Percentiles rank a stretch among this genome's conserved stretches.
phyloP scores from a whole-genome alignment of 805 yeast species.

The Isabelozyma gotoi region DNA sequence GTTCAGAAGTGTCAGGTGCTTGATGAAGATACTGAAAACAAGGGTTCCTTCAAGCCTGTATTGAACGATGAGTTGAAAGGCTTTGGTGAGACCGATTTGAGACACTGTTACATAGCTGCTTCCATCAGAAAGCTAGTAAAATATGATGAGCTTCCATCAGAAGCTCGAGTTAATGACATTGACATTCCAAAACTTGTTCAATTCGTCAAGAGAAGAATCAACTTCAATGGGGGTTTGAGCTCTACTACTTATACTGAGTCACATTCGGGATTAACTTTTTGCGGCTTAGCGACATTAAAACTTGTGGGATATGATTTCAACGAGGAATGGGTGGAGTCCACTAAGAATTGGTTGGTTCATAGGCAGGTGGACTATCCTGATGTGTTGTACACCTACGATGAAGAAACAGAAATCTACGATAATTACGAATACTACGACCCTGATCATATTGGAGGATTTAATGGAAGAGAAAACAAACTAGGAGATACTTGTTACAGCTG shows the following conservation, averaged over 20 bases:
- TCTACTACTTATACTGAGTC: constrained; percentile 54
- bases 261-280: constrained; percentile 85
- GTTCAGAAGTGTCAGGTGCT: constrained; percentile 57
- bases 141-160: constrained; percentile 25
- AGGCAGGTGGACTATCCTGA: constrained; percentile 53
- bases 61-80: constrained; percentile 17
- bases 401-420: constrained; percentile 11
- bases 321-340: constrained; percentile 20
- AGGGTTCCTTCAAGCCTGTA: constrained; percentile 37
- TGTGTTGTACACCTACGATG: constrained; percentile 24
- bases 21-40: constrained; percentile 17
- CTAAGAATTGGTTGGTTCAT: constrained; percentile 60
- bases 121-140: constrained; percentile 56
- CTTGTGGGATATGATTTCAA: constrained; percentile 30
- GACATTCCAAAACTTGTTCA: constrained; percentile 37
- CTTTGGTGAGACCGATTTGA: constrained; percentile 69
- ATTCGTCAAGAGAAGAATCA: constrained; percentile 30
- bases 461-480: constrained; percentile 82
- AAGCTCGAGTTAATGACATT: constrained; percentile 34
- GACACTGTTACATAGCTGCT: constrained; percentile 74
- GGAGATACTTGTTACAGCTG: constrained; percentile 88
- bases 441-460: constrained; percentile 72
- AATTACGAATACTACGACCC: constrained; percentile 38
- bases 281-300: constrained; percentile 67
- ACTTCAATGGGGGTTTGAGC: constrained; percentile 74